These are phyloP conservation scores for Jatropha podagrica DNA, from an alignment of 441 rosid genomes.

Conservation along the genomic window DNA sequence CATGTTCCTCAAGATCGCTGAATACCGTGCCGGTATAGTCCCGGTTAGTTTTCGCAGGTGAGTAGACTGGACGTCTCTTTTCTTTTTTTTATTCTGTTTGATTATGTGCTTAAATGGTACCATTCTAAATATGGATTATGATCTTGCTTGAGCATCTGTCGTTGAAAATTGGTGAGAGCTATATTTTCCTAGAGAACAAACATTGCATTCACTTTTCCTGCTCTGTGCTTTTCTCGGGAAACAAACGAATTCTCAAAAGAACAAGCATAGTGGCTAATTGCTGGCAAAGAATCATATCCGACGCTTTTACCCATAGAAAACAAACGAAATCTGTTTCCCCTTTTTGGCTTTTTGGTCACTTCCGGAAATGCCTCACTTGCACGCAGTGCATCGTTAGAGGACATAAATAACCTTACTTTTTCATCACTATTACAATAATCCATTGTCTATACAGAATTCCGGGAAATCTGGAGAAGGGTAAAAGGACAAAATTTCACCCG, in stretches of 20 bases:
- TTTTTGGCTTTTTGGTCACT: not conserved
- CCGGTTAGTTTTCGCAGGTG: conserved; percentile 34
- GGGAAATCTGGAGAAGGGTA: not conserved
- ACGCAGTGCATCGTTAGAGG: not conserved
- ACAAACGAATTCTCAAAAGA: conserved; percentile 15
- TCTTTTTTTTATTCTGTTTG: not conserved
- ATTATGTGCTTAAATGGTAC: not conserved
- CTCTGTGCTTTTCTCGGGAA: conserved; percentile 19
- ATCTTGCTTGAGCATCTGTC: not conserved
- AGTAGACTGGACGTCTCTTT: not conserved
- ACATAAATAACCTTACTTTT: conserved; percentile 17
- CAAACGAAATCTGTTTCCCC: not conserved
- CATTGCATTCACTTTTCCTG: not conserved
- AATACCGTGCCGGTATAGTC: conserved; percentile 36
- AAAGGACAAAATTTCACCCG: not conserved
- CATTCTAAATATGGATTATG: not conserved
- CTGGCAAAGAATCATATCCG: not conserved
- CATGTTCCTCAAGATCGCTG: conserved; percentile 37
- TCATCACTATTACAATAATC: not conserved
- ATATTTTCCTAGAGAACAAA: not conserved
- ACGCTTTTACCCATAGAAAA: not conserved
- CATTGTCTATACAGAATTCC: not conserved
- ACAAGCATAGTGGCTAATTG: not conserved
- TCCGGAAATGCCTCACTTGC: not conserved
- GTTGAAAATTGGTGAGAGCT: not conserved